These are phyloP conservation scores for Hyaloscypha finlandica DNA, from an alignment of 495 filamentous ascomycete genomes.

Conservation along the genomic window DNA sequence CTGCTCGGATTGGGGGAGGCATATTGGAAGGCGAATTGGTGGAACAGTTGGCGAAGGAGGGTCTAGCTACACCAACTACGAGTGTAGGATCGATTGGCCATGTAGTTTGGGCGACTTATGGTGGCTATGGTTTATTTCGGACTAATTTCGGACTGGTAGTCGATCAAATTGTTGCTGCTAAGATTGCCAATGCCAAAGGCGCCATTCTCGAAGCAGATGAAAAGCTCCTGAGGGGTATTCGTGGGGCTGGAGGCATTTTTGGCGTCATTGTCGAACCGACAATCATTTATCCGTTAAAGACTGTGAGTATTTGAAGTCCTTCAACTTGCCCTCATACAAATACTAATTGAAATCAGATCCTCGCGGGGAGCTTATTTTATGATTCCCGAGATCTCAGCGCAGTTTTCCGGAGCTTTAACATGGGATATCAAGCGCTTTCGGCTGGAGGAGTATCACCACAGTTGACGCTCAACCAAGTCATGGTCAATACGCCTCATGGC, in stretches of 20 bases:
- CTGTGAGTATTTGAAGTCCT: slow-evolving; percentile 30
- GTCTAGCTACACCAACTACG: slow-evolving; percentile 37
- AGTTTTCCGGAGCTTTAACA: slow-evolving; percentile 33
- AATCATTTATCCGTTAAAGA: slow-evolving; percentile 32
- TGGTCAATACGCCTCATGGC: slow-evolving; percentile 33
- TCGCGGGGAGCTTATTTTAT: slow-evolving; percentile 40
- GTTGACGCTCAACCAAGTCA: slow-evolving; percentile 35
- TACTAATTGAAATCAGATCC: slow-evolving; percentile 25
- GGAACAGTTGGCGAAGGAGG: slow-evolving; percentile 32
- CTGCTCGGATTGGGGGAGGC: slow-evolving; percentile 43
- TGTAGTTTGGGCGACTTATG: slow-evolving; percentile 42
- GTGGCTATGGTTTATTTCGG: slow-evolving; percentile 43
- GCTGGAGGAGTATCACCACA: slow-evolving; percentile 31
- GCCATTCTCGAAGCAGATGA: slow-evolving; percentile 39
- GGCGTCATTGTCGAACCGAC: slow-evolving; percentile 44
- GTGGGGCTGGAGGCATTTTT: slow-evolving; percentile 43
- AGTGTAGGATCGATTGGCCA: slow-evolving; percentile 37
- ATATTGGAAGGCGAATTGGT: slow-evolving; percentile 35
- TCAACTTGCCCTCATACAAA: too few relatives aligned
- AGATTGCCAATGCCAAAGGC: slow-evolving; percentile 39
- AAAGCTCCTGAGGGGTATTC: slow-evolving; percentile 39
- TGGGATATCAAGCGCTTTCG: slow-evolving; percentile 27
- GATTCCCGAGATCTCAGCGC: slow-evolving; percentile 33
- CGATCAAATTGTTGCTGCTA: slow-evolving; percentile 44
- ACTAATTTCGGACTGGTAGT: slow-evolving; percentile 39